Conservation (phyloP, 257 asterid genomes). For the Solanum peruvianum region DNA sequence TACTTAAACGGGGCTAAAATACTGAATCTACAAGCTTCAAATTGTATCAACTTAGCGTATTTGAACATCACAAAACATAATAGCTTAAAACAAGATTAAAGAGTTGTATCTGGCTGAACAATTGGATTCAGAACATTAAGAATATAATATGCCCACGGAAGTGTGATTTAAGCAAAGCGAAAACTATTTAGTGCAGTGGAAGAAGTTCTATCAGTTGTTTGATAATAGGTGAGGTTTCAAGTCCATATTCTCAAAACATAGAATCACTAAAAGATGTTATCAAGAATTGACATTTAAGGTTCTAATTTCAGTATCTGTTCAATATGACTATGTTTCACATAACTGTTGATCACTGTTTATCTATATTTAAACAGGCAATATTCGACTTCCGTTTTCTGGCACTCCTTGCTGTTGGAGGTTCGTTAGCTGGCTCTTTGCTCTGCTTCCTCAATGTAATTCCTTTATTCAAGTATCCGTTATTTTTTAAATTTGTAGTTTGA, state of each 20-base stretch:
- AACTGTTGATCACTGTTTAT: neutral
- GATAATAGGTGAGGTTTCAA: constrained; percentile 1
- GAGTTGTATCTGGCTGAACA: neutral
- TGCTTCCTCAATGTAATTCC: constrained; percentile 80
- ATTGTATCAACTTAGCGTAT: neutral
- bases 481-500: neutral
- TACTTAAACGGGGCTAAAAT: neutral
- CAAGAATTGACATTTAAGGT: neutral
- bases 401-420: constrained; percentile 76
- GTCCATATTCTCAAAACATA: constrained; percentile 34
- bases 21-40: neutral
- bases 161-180: neutral
- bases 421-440: constrained; percentile 81
- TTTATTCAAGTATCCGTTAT: neutral
- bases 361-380: constrained; percentile 35
- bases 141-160: neutral
- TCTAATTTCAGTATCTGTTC: neutral
- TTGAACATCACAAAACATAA: neutral
- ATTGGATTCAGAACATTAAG: neutral
- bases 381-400: constrained; percentile 86
- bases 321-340: neutral
- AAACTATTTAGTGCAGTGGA: neutral
- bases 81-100: neutral
- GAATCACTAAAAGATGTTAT: constrained; percentile 24
- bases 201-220: neutral